These are phyloP conservation scores for Chaetomium sp. DNA, from an alignment of 2,329 filamentous ascomycete species.

Conservation along the genomic window DNA sequence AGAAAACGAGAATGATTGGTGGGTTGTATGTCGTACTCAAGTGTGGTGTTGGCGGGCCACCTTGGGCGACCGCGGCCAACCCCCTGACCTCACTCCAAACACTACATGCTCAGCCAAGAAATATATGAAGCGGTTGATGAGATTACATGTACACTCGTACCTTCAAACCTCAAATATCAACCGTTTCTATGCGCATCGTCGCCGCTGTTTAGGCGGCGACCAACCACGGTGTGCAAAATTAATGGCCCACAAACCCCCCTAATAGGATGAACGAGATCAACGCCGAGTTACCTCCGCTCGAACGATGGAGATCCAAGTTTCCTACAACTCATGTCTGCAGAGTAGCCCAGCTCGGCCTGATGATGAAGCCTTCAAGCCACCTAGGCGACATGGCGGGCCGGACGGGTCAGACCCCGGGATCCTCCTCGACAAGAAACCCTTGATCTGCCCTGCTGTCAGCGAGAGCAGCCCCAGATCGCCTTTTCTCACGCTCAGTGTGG, in stretches of 20 bases:
- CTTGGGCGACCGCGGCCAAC: neutral
- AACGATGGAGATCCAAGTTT: too few relatives aligned
- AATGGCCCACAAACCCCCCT: too few relatives aligned
- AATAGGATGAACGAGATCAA: too few relatives aligned
- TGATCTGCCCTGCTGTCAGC: conserved; percentile 9
- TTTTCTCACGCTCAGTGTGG: neutral
- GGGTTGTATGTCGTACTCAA: neutral
- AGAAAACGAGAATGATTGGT: neutral
- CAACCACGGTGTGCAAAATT: too few relatives aligned
- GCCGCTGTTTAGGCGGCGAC: too few relatives aligned
- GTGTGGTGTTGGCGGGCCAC: neutral
- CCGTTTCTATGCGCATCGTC: too few relatives aligned
- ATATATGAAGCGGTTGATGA: neutral
- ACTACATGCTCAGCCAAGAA: neutral
- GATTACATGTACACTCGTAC: too few relatives aligned
- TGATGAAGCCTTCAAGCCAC: neutral
- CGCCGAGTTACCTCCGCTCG: too few relatives aligned
- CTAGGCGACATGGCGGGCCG: neutral
- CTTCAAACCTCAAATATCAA: too few relatives aligned
- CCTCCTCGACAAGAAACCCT: conserved; percentile 5
- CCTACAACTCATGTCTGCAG: too few relatives aligned
- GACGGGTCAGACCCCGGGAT: neutral
- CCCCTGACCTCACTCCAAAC: neutral
- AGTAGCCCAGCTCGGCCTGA: neutral
- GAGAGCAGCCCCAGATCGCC: conserved; percentile 7